Evolutionary conservation across 352 stramenopile genomes (phyloP), one percentile per base, ranked within the genome.

Genomic region (Phytophthora chlamydospora): DNA sequence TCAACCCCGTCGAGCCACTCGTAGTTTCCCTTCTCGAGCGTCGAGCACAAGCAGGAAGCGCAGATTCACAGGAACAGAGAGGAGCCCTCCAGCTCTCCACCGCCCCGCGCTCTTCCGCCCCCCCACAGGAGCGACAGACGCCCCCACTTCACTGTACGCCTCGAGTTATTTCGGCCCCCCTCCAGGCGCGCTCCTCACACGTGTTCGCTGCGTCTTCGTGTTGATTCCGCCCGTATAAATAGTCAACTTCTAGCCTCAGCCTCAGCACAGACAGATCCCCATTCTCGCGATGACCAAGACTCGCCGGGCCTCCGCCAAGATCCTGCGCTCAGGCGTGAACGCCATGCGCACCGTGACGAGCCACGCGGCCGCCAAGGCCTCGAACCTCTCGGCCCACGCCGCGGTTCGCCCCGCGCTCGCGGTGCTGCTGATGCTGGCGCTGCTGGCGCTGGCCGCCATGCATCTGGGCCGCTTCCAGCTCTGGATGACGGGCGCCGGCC

Each of bases 401-500:
- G 40, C 64, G 2, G 58, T 82, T 38, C 74, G 76, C 10, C 65
- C 69, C 6, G 42, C 73, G 13, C 62, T 55, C 16, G 4, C 76
- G 27, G 70, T 40, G 5, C 36, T 76, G 27, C 56, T 85, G 14
- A 17, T 89, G 41, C 44, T 84, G 17, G 56, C 75, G 16, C 61
- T 88, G 35, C 44, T 88, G 19, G 70, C 61, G 42, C 41, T 89
- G n/a, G 82, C 68, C 10, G 32, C 84, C 43, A 73, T 67, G 57
- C 78, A 73, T 44, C 56, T 88, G 32, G 76, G 74, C 63, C 60
- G 57, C 13, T 80, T 86, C 51, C 77, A 88, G 64, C 69, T 89
- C 32, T 91, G 78, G 79, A 87, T 91, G 82, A 89, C 74, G 3
- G 63, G 62, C 29, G 79, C 74, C 6, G 82, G 82, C 12, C 68